These are phyloP conservation scores for Wallacemonas collosoma DNA, from an alignment of 208 protist species.

Conservation along the genomic window DNA sequence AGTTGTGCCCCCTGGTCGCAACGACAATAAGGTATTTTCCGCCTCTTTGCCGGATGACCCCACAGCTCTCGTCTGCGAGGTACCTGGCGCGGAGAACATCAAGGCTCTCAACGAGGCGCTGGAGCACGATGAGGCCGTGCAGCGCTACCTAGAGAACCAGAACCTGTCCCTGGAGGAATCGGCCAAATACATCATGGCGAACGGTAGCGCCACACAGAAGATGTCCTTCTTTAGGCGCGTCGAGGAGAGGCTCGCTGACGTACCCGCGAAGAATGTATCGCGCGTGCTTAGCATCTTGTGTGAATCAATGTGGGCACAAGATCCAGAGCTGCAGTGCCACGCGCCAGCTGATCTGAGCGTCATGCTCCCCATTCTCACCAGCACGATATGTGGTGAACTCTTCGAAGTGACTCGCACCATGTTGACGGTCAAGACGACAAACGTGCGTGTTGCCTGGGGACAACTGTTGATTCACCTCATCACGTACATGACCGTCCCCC, in stretches of 20 bases:
- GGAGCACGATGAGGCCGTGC: slow-evolving; percentile 89
- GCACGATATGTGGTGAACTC: slow-evolving; percentile 54
- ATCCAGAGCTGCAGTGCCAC: slow-evolving; percentile 85
- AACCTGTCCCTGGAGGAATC: slow-evolving; percentile 85
- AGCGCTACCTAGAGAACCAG: slow-evolving; percentile 86
- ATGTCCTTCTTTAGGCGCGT: slow-evolving; percentile 82
- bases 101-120: slow-evolving; percentile 80
- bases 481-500: slow-evolving; percentile 49
- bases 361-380: slow-evolving; percentile 62
- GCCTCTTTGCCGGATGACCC: slow-evolving; percentile 65
- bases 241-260: slow-evolving; percentile 54
- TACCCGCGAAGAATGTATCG: slow-evolving; percentile 56
- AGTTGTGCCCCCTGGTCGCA: slow-evolving; percentile 2
- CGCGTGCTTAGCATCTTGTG: slow-evolving; percentile 76
- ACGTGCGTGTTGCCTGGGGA: slow-evolving; percentile 81
- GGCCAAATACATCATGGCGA: slow-evolving; percentile 88
- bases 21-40: slow-evolving; percentile 25
- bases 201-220: slow-evolving; percentile 87
- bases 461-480: slow-evolving; percentile 70
- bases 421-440: slow-evolving; percentile 81
- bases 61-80: slow-evolving; percentile 82
- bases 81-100: slow-evolving; percentile 85
- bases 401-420: slow-evolving; percentile 86
- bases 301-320: slow-evolving; percentile 89
- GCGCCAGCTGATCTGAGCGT: slow-evolving; percentile 64